These are phyloP conservation scores for Colletotrichum lindemuthianum DNA, from an alignment of 2,329 filamentous ascomycete species.

Conservation along the genomic window DNA sequence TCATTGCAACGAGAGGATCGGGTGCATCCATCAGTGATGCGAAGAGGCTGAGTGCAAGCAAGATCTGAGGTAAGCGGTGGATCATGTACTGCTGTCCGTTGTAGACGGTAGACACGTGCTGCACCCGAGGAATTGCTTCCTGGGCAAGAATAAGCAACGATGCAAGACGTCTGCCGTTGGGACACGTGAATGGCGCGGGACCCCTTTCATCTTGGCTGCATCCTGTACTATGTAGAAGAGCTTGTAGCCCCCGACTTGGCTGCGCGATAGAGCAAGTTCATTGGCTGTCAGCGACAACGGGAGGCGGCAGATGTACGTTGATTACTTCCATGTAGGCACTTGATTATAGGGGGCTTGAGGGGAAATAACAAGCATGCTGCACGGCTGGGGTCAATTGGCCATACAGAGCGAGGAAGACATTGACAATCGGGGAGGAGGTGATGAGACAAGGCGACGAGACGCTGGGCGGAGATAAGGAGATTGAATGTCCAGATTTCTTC, in stretches of 20 bases:
- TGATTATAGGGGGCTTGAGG: background rate
- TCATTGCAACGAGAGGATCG: background rate
- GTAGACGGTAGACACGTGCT: too few species aligned
- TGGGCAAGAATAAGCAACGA: background rate
- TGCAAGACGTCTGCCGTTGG: background rate
- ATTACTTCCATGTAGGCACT: too few species aligned
- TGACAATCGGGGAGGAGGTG: background rate
- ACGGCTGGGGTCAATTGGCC: constrained; percentile 10
- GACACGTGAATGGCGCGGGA: constrained; percentile 10
- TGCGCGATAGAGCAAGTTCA: constrained; percentile 6
- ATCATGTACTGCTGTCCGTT: background rate
- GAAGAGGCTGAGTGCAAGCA: constrained; percentile 1
- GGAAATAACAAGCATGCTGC: constrained; percentile 1
- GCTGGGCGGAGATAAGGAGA: constrained; percentile 3
- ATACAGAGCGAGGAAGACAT: background rate
- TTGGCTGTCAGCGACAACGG: constrained; percentile 23
- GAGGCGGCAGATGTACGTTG: constrained; percentile 27
- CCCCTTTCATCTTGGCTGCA: constrained; percentile 30
- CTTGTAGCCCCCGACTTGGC: constrained; percentile 15
- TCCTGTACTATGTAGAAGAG: constrained; percentile 8
- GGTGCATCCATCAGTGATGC: background rate
- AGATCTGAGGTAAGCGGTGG: constrained; percentile 4
- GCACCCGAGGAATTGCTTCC: too few species aligned
- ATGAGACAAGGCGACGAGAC: background rate
- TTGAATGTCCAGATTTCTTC: background rate